Conservation (phyloP, 78 protist genomes). For the Protostelium mycophagum region DNA sequence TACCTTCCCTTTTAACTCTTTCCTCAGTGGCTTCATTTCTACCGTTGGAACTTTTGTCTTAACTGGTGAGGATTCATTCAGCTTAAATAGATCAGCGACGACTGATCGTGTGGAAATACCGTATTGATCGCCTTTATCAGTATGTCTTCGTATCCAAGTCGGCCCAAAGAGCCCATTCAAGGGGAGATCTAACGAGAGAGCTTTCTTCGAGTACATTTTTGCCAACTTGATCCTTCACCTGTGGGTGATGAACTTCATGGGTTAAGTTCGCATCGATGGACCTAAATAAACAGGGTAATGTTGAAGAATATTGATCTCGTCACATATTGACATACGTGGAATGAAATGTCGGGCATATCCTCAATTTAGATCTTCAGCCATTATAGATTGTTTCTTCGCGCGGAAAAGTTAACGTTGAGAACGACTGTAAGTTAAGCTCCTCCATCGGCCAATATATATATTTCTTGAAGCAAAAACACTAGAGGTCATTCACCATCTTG, state of each 20-base stretch:
- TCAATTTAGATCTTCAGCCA: too few species aligned
- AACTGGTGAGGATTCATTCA: constrained; percentile 29
- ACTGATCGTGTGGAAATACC: background rate
- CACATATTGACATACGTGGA: too few species aligned
- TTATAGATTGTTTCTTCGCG: too few species aligned
- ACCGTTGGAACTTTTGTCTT: constrained; percentile 65
- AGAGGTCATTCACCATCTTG: too few species aligned
- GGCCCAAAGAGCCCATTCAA: constrained; percentile 34
- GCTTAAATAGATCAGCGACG: background rate
- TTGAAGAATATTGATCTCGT: too few species aligned
- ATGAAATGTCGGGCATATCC: too few species aligned
- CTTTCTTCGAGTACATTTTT: constrained; percentile 72
- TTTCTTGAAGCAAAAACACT: too few species aligned
- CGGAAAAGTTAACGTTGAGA: too few species aligned
- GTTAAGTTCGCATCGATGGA: too few species aligned
- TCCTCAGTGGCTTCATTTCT: constrained; percentile 73
- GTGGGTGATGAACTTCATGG: constrained; percentile 73
- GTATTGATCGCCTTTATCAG: constrained; percentile 8
- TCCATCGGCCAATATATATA: too few species aligned
- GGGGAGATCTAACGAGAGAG: constrained; percentile 50
- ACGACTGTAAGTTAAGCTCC: too few species aligned
- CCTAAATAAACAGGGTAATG: too few species aligned
- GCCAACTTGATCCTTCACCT: constrained; percentile 69
- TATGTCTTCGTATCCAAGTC: constrained; percentile 61
- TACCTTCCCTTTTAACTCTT: constrained; percentile 78